Percentiles rank a stretch among this genome's conserved stretches.
Evolutionary conservation across 2,329 filamentous ascomycete genomes (phyloP).

Genomic region (Penicillium fuscoglaucum): DNA sequence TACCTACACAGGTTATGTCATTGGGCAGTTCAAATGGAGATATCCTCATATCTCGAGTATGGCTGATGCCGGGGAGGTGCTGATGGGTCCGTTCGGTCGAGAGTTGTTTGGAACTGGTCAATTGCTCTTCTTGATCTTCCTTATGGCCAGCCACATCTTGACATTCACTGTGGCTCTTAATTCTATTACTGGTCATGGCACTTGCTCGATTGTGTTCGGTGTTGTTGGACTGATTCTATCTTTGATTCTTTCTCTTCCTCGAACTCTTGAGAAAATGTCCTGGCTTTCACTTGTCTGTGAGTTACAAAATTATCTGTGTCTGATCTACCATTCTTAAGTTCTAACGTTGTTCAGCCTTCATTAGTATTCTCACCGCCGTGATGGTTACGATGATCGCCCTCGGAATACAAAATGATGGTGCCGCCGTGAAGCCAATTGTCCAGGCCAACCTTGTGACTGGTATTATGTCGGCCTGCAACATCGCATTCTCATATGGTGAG

Average conservation of each 20-base stretch:
- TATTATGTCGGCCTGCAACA: not conserved
- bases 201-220: slow-evolving; percentile 62
- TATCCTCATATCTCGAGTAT: too few relatives aligned
- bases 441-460: not conserved
- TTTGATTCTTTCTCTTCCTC: slow-evolving; percentile 57
- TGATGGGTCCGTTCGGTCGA: too few relatives aligned
- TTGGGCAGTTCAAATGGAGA: too few relatives aligned
- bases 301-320: not conserved
- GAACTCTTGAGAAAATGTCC: slow-evolving; percentile 60
- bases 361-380: slow-evolving; percentile 4
- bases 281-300: slow-evolving; percentile 57
- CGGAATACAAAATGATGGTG: slow-evolving; percentile 49
- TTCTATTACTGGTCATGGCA: slow-evolving; percentile 58
- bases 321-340: not conserved
- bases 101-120: too few relatives aligned
- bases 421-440: not conserved
- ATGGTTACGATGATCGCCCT: slow-evolving; percentile 44
- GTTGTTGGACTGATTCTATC: slow-evolving; percentile 59
- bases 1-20: slow-evolving; percentile 25
- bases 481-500: slow-evolving; percentile 3
- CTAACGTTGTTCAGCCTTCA: not conserved
- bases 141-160: too few relatives aligned
- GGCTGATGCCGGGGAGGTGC: too few relatives aligned
- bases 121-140: too few relatives aligned
- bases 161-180: slow-evolving; percentile 59